Percentiles rank a stretch among this genome's conserved stretches.
Evolutionary conservation across 1,284 basidiomycete species (phyloP).

Genomic region (Tremellales sp.): DNA sequence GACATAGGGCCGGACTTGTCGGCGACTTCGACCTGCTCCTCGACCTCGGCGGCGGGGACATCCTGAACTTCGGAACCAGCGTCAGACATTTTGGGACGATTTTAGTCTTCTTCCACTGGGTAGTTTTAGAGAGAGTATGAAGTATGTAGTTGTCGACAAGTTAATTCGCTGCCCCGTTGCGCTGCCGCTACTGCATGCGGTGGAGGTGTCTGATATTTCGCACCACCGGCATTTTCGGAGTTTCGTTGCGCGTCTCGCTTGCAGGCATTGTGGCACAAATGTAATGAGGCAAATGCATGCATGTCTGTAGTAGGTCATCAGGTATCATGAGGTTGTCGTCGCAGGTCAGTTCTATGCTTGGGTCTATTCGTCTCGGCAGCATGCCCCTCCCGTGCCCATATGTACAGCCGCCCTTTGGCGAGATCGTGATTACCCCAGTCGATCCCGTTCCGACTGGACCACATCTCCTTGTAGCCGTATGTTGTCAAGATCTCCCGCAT

Average conservation of each 20-base stretch:
- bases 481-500: no score
- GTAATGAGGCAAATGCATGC: no score
- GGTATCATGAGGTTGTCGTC: neutral
- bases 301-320: conserved; percentile 64
- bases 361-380: no score
- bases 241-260: conserved; percentile 56
- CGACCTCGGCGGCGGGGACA: conserved; percentile 58
- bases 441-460: no score
- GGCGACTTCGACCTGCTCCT: conserved; percentile 69
- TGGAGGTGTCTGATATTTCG: neutral
- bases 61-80: conserved; percentile 88
- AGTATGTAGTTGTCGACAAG: neutral
- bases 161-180: no score
- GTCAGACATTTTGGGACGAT: conserved; percentile 78
- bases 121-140: conserved; percentile 11
- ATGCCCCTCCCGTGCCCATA: no score
- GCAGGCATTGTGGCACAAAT: no score
- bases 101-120: conserved; percentile 47
- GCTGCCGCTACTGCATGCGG: no score
- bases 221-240: conserved; percentile 8
- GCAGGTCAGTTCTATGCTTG: no score
- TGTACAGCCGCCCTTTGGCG: no score
- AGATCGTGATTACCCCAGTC: no score
- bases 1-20: conserved; percentile 87
- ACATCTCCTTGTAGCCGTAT: no score